These are phyloP conservation scores for Eleusine coracana DNA, from an alignment of 176 grass and related monocot genomes.

Conservation along the genomic window DNA sequence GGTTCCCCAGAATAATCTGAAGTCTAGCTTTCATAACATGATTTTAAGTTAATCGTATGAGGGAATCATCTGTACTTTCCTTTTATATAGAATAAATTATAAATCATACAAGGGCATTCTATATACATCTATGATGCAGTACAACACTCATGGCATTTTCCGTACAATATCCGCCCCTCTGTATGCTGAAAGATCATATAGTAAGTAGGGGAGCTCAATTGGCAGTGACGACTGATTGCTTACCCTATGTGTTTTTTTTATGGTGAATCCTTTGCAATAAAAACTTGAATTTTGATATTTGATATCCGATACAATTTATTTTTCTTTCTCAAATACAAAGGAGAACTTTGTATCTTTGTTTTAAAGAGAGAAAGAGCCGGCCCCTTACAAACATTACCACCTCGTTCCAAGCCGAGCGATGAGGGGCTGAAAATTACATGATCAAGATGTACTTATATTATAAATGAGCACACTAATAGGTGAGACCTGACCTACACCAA, in stretches of 20 bases:
- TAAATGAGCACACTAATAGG: no score
- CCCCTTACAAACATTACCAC: no score
- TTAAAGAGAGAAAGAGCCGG: no score
- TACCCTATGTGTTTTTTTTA: not conserved
- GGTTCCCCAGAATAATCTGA: not conserved
- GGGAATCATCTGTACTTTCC: not conserved
- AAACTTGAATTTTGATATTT: not conserved
- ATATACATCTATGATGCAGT: not conserved
- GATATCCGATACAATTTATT: not conserved
- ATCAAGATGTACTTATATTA: no score
- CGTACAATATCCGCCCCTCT: not conserved
- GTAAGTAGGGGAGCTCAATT: not conserved
- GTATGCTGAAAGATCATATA: conserved; percentile 3
- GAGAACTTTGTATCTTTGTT: no score
- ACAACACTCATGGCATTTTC: conserved; percentile 7
- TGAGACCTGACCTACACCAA: no score
- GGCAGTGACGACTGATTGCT: not conserved
- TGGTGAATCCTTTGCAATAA: not conserved
- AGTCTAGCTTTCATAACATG: not conserved
- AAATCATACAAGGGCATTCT: not conserved
- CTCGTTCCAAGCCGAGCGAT: no score
- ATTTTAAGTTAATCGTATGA: not conserved
- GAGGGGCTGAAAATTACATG: no score
- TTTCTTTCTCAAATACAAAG: no score
- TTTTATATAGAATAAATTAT: not conserved